Evolutionary conservation across 2,329 filamentous ascomycete species (phyloP), one percentile per base, ranked within the genome.

Genomic region (Cladophialophora psammophila): DNA sequence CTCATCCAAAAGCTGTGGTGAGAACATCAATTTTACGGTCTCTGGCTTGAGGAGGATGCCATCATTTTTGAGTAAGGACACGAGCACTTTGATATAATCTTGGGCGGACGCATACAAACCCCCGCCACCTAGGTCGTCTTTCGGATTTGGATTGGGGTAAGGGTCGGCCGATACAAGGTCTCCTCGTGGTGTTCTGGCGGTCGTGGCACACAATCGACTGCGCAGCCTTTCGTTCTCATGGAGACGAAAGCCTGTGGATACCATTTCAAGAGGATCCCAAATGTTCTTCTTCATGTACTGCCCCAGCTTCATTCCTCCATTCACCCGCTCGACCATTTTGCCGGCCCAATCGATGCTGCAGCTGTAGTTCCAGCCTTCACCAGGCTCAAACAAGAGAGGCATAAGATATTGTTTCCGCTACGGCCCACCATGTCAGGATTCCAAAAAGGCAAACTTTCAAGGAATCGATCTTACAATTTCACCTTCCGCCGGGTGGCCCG

Each of bases 271-370:
- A 1, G 82, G 83, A 0, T 73, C 74, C 68, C 79, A 83, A 18
- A 86, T 80, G 55, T 81, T 76, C 60, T 80, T 69, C 10, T 81
- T 75, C 70, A 86, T 78, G 56, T 78, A 80, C 1, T 81, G 78
- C 2, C 81, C 77, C 2, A 87, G 74, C 15, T 42, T 34, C 0
- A 77, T 79, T 8, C 72, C 60, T 0, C 80, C 80, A 0, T 83
- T 83, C 0, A 84, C 72, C 0, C 79, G 76, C 70, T 87, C 85
- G 1, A 87, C 77, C 60, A 70, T 70, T 62, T 66, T 63, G 10
- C 86, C 85, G 0, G 81, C 82, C 85, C 84, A 87, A 75, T 88
- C 86, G 1, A 84, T 72, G 1, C 80, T 78, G 0, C 79, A 70
- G 0, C 83, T 80, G 67, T 87, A 87, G 68, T 78, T 77, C 85